These are phyloP conservation scores for Platanthera zijinensis DNA, from an alignment of 106 monocot genomes.

Conservation along the genomic window DNA sequence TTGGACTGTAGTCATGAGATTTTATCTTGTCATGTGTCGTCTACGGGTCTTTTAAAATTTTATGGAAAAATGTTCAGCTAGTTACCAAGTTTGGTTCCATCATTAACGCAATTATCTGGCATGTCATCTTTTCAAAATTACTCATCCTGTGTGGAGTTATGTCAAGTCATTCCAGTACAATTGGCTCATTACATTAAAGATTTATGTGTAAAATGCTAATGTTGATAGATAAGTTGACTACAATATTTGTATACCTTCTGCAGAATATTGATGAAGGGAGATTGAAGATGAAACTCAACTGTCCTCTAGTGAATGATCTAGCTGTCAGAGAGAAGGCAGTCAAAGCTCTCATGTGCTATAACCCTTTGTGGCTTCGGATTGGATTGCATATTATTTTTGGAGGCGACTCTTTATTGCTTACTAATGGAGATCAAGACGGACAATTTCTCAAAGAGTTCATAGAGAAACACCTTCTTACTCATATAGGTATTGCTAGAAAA, in stretches of 20 bases:
- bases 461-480: conserved; percentile 43
- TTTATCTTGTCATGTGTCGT: neutral
- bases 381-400: conserved; percentile 62
- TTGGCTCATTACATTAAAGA: neutral
- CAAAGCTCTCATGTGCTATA: conserved; percentile 40
- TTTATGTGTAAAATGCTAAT: neutral
- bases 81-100: too few relatives aligned
- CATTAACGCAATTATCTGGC: neutral
- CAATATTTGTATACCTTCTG: neutral
- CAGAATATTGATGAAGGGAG: conserved; percentile 66
- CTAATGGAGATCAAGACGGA: conserved; percentile 23
- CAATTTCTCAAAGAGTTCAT: conserved; percentile 37
- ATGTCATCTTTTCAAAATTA: neutral
- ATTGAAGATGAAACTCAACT: conserved; percentile 55
- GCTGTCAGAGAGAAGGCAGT: conserved; percentile 40
- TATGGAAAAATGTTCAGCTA: neutral
- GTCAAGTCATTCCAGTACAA: neutral
- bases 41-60: neutral
- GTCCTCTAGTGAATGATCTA: conserved; percentile 56
- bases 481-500: conserved; percentile 26
- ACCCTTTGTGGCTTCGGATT: conserved; percentile 44
- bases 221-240: neutral
- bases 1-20: neutral
- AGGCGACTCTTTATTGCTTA: conserved; percentile 41
- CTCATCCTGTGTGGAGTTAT: neutral